Evolutionary conservation across 2,329 filamentous ascomycete species (phyloP).

Genomic region (Purpureocillium lavendulum): DNA sequence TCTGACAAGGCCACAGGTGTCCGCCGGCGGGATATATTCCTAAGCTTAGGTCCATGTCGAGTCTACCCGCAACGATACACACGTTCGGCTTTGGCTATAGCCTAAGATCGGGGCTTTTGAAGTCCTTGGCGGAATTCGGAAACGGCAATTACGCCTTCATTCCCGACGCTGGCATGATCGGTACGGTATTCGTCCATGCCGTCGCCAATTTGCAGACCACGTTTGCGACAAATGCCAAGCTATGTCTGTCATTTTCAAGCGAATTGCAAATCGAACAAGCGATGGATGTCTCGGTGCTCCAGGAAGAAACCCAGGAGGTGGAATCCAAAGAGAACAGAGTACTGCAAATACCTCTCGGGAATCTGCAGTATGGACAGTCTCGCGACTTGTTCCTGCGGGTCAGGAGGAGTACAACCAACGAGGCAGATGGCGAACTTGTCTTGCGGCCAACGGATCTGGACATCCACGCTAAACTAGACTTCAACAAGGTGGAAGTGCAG

Average conservation of each 20-base stretch:
- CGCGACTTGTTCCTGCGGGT: slow-evolving; percentile 43
- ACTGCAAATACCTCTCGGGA: slow-evolving; percentile 36
- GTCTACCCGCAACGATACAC: slow-evolving; percentile 32
- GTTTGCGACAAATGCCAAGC: slow-evolving; percentile 37
- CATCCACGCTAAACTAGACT: slow-evolving; percentile 26
- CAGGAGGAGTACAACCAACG: slow-evolving; percentile 12
- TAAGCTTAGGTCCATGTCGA: slow-evolving; percentile 35
- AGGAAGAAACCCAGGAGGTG: slow-evolving; percentile 13
- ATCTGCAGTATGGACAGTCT: slow-evolving; percentile 52
- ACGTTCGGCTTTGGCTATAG: slow-evolving; percentile 28
- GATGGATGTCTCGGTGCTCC: slow-evolving; percentile 29
- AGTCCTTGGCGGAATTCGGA: slow-evolving; percentile 50
- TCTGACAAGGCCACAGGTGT: slow-evolving; percentile 20
- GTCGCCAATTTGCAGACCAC: slow-evolving; percentile 53
- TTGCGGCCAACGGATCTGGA: not conserved
- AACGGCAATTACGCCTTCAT: slow-evolving; percentile 54
- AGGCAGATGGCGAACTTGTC: slow-evolving; percentile 1
- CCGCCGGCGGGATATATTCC: slow-evolving; percentile 45
- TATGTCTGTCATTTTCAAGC: slow-evolving; percentile 31
- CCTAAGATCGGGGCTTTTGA: slow-evolving; percentile 39
- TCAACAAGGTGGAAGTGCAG: slow-evolving; percentile 14
- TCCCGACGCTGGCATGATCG: slow-evolving; percentile 53
- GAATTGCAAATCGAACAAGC: slow-evolving; percentile 29
- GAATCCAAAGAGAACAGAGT: slow-evolving; percentile 6
- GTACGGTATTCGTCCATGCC: slow-evolving; percentile 54